Evolutionary conservation across 2,329 filamentous ascomycete genomes (phyloP), one percentile per base, ranked within the genome.

Genomic region (Pseudogymnoascus sp.): DNA sequence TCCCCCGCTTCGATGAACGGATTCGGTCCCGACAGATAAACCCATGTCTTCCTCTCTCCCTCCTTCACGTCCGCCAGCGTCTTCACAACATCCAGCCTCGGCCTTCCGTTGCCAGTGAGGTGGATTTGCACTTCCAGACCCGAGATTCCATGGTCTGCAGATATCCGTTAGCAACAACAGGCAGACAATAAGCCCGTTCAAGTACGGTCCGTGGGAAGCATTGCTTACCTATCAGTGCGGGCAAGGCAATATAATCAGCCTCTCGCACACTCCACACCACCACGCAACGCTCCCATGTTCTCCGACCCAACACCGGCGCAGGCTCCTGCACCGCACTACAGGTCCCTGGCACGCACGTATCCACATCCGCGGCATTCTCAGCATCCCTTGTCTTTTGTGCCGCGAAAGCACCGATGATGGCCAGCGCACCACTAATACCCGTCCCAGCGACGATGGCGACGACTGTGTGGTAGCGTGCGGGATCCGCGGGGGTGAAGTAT

Each of bases 401-500:
- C 18, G 39, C 62, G 60, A 69, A 70, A 12, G 67, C 67, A 25
- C 63, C 58, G 2, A 64, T 65, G 33, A 70, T 69, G 33, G 68
- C 68, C 8, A 70, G 60, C n/a, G n/a, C n/a, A 12, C 66, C 69
- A 36, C 68, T 67, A 40, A 65, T 69, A 39, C 69, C 55, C 10
- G 68, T 68, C 0, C 68, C 70, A 33, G 67, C 67, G 58, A 70
- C 62, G n/a, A 68, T 58, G 60, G 65, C 67, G 21, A 71, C 61
- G 39, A 69, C 69, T 8, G 65, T 69, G 10, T 65, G 37, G 59
- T 69, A 71, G 36, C 62, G 52, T 10, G 61, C 39, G 8, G 68
- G 69, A 40, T 69, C 65, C 7, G 68, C 68, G 2, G 68, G 68
- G 6, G 69, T 66, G 63, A 69, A 70, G 60, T 69, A 70, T n/a